Conservation (phyloP, 495 filamentous ascomycete genomes). For the Apodospora peruviana region DNA sequence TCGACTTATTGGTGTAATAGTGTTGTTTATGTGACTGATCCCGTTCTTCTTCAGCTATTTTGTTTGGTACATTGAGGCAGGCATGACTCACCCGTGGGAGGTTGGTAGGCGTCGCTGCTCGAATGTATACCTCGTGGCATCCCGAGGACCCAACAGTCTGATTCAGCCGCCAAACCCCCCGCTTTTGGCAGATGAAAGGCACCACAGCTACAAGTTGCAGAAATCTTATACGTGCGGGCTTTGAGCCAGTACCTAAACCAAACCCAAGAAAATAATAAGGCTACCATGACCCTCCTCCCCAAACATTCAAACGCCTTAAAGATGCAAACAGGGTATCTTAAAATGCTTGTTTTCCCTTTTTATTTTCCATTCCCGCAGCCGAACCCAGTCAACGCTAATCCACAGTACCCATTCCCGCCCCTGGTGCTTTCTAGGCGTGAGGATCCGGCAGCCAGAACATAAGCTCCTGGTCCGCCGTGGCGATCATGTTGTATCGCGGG, state of each 20-base stretch:
- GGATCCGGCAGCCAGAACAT: conserved; percentile 86
- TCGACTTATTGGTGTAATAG: neutral
- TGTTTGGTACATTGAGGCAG: neutral
- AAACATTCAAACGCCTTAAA: too few species aligned
- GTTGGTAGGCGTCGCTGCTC: too few species aligned
- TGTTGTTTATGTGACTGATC: neutral
- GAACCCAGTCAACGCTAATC: neutral
- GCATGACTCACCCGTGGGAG: conserved; percentile 3
- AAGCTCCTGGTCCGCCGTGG: conserved; percentile 79
- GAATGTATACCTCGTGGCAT: too few species aligned
- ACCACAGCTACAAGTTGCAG: too few species aligned
- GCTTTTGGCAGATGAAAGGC: too few species aligned
- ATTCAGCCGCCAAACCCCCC: too few species aligned
- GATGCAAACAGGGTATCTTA: conserved; percentile 16
- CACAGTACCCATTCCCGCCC: neutral
- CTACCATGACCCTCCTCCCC: too few species aligned
- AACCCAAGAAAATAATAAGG: too few species aligned
- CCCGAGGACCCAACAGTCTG: too few species aligned
- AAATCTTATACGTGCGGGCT: too few species aligned
- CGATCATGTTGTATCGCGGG: conserved; percentile 83
- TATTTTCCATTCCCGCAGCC: neutral
- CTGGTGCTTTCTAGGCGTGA: conserved; percentile 32
- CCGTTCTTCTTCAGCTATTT: neutral
- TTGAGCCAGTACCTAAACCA: too few species aligned
- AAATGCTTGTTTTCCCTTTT: conserved; percentile 3